Percentiles rank a stretch among this genome's conserved stretches.
phyloP scores from a whole-genome alignment of 768 basidiomycete species.

The Leccinum disarticulatum region DNA sequence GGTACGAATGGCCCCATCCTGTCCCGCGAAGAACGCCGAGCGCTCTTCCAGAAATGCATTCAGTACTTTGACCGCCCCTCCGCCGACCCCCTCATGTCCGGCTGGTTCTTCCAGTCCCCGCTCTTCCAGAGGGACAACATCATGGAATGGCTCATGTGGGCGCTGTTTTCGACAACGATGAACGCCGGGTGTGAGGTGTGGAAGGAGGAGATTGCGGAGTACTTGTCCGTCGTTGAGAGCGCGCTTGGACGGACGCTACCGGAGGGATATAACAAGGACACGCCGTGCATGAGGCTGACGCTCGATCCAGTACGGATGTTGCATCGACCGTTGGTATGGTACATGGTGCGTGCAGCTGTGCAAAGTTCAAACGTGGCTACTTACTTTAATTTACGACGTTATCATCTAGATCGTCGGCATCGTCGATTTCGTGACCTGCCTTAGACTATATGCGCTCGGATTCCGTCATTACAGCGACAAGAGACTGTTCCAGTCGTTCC shows the following conservation, averaged over 20 bases:
- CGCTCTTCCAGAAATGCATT: conserved; percentile 51
- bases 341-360: conserved; percentile 21
- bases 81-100: conserved; percentile 36
- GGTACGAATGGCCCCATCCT: conserved; percentile 38
- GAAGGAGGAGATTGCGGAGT: conserved; percentile 51
- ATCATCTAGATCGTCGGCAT: conserved; percentile 48
- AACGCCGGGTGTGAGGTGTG: conserved; percentile 37
- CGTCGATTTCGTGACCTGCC: conserved; percentile 47
- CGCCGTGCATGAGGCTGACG: conserved; percentile 50
- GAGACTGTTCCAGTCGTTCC: conserved; percentile 45
- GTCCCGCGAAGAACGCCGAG: conserved; percentile 42
- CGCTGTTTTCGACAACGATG: conserved; percentile 48
- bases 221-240: conserved; percentile 42
- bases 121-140: conserved; percentile 47
- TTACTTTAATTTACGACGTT: background rate
- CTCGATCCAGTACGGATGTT: conserved; percentile 55
- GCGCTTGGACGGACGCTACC: conserved; percentile 41
- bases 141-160: conserved; percentile 66
- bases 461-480: conserved; percentile 52
- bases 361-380: background rate
- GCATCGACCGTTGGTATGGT: conserved; percentile 68
- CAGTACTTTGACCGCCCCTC: conserved; percentile 10
- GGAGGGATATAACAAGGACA: conserved; percentile 38
- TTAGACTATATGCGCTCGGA: conserved; percentile 41
- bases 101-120: conserved; percentile 50